Evolutionary conservation across 2,329 filamentous ascomycete species (phyloP).

Genomic region (Diplodia scrobiculata): DNA sequence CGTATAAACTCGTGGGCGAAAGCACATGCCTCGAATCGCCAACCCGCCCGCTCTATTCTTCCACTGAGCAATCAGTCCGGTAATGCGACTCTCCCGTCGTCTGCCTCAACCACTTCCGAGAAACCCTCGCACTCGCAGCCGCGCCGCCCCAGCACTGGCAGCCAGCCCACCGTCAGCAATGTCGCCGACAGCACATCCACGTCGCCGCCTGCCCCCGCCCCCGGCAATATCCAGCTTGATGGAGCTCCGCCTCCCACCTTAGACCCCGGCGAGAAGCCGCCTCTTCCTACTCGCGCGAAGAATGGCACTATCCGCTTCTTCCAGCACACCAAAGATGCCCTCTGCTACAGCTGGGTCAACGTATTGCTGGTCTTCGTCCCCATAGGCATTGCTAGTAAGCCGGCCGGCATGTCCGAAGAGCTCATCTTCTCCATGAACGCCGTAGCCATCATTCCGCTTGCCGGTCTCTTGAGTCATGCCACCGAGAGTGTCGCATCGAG

Average conservation of each 20-base stretch:
- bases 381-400: constrained; percentile 68
- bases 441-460: constrained; percentile 55
- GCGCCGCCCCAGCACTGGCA: constrained; percentile 32
- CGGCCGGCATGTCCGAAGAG: constrained; percentile 45
- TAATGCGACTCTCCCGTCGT: constrained; percentile 38
- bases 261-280: constrained; percentile 48
- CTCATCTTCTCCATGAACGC: constrained; percentile 57
- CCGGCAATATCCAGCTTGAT: constrained; percentile 53
- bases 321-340: constrained; percentile 58
- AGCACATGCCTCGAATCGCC: constrained; percentile 49
- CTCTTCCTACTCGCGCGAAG: constrained; percentile 54
- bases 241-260: constrained; percentile 58
- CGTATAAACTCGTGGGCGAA: constrained; percentile 55
- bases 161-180: constrained; percentile 37
- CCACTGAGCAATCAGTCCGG: constrained; percentile 35
- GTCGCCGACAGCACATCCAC: constrained; percentile 37
- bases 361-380: constrained; percentile 76
- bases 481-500: constrained; percentile 54
- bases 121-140: constrained; percentile 10
- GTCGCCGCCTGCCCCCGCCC: constrained; percentile 43
- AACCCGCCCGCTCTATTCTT: constrained; percentile 34
- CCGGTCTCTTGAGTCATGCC: constrained; percentile 53
- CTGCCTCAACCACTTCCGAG: constrained; percentile 30
- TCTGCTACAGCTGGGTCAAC: constrained; percentile 78
- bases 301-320: constrained; percentile 57